Evolutionary conservation across 208 protist genomes (phyloP), one percentile per base, ranked within the genome.

Genomic region (Acanthamoeba healyi): DNA sequence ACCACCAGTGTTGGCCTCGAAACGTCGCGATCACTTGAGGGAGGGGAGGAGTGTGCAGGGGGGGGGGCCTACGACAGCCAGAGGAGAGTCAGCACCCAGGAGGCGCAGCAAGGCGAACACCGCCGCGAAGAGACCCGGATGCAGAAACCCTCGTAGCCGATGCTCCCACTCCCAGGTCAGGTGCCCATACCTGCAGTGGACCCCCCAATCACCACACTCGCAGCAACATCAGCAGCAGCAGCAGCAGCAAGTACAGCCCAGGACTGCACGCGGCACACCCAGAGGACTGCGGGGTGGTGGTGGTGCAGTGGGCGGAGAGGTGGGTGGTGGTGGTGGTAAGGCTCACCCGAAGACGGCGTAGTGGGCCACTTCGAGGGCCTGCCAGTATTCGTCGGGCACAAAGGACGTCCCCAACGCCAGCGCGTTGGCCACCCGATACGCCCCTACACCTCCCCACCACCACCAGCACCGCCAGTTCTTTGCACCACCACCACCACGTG

Each of bases 361-460:
- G 65, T 97, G 96, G 12, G 96, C 96, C 38, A 96, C 94, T n/a
- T 97, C 96, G 42, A 97, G 44, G 34, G 49, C 58, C 94, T 97
- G 96, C 96, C 96, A 97, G 84, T 97, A 97, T 51, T 97, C 96
- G 82, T 97, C 96, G 5, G 96, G 95, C 46, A 95, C 93, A 70
- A 96, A 96, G 34, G 44, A 79, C 15, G 96, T 97, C n/a, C 74
- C 88, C 10, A 97, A 44, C 22, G 91, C 9, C 14, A 95, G 54
- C 14, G 94, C 86, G 86, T 95, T 95, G 29, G 24, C 24, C 36
- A 89, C 29, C 12, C 94, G 61, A n/a, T 63, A 90, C 44, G 6
- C 26, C 15, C n/a, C 5, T 19, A 86, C 77, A 3, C 1, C 19
- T 15, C 2, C 15, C 81, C 82, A 90, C 82, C 79, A 87, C 79